A percentile compares a stretch with the other conserved stretches of the same genome.
These are phyloP conservation scores for Neurospora sp. DNA, from an alignment of 495 filamentous ascomycete species.

Conservation along the genomic window DNA sequence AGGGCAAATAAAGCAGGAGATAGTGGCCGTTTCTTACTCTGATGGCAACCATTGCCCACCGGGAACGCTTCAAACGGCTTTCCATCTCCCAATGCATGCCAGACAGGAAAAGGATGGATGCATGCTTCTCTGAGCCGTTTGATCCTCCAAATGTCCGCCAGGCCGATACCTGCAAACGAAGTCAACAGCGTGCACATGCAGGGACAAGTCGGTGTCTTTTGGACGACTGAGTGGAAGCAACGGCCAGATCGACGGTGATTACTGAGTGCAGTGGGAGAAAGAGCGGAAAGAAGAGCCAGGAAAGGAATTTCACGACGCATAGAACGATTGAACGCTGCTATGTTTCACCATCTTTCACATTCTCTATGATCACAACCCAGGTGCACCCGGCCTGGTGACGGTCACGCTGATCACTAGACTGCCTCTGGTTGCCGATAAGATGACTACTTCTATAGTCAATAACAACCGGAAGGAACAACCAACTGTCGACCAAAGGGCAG, in stretches of 20 bases:
- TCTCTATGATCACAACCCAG: too few species aligned
- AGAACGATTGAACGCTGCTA: neutral
- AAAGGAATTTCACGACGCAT: neutral
- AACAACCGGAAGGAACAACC: too few species aligned
- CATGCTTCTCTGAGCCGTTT: neutral
- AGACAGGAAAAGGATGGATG: neutral
- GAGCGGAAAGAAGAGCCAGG: neutral
- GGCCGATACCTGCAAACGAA: neutral
- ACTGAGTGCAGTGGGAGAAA: neutral
- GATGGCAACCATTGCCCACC: neutral
- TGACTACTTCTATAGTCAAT: neutral
- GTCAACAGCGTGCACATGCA: neutral
- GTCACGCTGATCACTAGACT: neutral
- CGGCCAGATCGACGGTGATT: neutral
- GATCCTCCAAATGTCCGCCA: neutral
- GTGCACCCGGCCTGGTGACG: neutral
- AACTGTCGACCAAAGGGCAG: too few species aligned
- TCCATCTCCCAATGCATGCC: neutral
- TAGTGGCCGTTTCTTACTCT: neutral
- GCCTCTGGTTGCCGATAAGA: too few species aligned
- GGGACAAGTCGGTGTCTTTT: neutral
- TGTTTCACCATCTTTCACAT: neutral
- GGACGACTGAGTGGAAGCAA: neutral
- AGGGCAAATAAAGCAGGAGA: neutral
- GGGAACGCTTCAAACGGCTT: neutral